These are phyloP conservation scores for Trifolium pratense DNA, from an alignment of 306 rosid species.

Conservation along the genomic window DNA sequence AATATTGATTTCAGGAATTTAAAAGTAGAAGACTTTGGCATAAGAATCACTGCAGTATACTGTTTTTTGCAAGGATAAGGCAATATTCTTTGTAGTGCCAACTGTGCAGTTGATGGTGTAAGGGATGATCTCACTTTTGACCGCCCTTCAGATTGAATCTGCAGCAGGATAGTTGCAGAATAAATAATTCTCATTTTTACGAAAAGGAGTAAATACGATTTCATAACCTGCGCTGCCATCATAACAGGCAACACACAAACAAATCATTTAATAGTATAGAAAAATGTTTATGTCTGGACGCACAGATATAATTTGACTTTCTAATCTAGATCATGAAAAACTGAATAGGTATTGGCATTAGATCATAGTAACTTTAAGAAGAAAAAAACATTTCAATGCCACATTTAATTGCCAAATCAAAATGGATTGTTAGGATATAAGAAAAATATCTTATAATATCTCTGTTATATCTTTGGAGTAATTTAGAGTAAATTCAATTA, in stretches of 20 bases:
- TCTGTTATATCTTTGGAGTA: not conserved
- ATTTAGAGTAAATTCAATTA: not conserved
- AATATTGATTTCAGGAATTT: conserved; percentile 65
- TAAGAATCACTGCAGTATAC: conserved; percentile 83
- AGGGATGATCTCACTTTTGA: conserved; percentile 68
- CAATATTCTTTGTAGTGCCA: conserved; percentile 72
- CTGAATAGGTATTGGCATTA: not conserved
- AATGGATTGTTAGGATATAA: not conserved
- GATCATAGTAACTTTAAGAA: conserved; percentile 16
- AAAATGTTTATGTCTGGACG: conserved; percentile 24
- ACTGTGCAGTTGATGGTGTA: conserved; percentile 67
- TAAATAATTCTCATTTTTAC: conserved; percentile 25
- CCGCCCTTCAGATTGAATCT: conserved; percentile 86
- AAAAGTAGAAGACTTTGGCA: conserved; percentile 70
- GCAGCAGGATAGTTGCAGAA: conserved; percentile 38
- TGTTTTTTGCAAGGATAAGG: conserved; percentile 86
- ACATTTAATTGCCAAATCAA: conserved; percentile 20
- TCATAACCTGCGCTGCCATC: conserved; percentile 30
- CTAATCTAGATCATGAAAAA: conserved; percentile 16
- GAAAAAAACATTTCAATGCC: conserved; percentile 29
- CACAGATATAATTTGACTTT: conserved; percentile 1
- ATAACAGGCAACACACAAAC: conserved; percentile 7
- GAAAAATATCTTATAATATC: conserved; percentile 7
- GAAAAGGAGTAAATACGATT: conserved; percentile 26
- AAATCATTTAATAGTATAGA: not conserved